Conservation (phyloP, 1,284 basidiomycete species). For the Malassezia yamatoensis region DNA sequence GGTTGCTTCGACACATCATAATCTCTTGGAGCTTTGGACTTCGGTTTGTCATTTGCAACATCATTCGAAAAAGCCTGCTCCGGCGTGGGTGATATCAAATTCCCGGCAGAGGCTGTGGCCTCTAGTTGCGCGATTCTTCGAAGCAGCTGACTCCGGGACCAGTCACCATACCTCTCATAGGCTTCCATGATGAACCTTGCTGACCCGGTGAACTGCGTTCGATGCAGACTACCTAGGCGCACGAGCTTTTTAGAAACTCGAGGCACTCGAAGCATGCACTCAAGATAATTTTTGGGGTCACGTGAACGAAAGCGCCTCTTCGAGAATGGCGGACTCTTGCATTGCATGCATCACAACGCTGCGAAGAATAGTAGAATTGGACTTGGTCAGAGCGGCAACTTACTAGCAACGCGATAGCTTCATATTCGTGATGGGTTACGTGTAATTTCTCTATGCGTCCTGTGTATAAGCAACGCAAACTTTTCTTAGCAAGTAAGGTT, state of each 20-base stretch:
- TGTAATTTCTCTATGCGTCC: background rate
- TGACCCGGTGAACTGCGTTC: background rate
- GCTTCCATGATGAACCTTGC: constrained; percentile 20
- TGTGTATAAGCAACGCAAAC: background rate
- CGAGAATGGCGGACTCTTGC: constrained; percentile 12
- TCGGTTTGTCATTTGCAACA: background rate
- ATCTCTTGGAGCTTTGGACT: constrained; percentile 15
- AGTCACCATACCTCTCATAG: constrained; percentile 24
- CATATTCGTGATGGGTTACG: background rate
- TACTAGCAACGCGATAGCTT: background rate
- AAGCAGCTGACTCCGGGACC: constrained; percentile 25
- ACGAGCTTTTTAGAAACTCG: background rate
- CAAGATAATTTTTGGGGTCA: background rate
- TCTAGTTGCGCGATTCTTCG: constrained; percentile 32
- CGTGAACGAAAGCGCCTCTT: background rate
- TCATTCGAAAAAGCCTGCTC: background rate
- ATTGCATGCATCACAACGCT: constrained; percentile 5
- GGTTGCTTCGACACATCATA: constrained; percentile 63
- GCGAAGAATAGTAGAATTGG: background rate
- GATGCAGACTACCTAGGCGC: background rate
- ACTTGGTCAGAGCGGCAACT: background rate
- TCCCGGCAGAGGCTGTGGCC: constrained; percentile 9
- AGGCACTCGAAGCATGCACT: background rate
- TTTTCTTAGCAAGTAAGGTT: background rate
- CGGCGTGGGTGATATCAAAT: background rate